Conservation (phyloP, 805 yeast genomes). For the Lipomyces yamanashiensis region DNA sequence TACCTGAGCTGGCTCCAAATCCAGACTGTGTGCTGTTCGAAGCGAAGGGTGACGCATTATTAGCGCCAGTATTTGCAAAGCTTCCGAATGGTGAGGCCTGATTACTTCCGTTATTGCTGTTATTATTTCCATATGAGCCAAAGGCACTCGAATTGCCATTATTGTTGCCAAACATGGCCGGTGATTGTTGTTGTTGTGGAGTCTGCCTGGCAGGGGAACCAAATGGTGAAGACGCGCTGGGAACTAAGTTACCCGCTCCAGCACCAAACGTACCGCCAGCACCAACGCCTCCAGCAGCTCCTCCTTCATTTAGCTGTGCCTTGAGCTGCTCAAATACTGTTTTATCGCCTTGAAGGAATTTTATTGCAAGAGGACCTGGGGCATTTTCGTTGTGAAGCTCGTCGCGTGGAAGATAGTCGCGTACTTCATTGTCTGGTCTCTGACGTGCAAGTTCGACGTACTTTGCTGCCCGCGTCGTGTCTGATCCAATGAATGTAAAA, state of each 20-base stretch:
- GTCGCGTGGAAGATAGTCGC: constrained; percentile 14
- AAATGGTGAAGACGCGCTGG: background rate
- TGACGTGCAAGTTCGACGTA: constrained; percentile 13
- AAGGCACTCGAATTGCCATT: background rate
- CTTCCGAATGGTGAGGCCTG: constrained; percentile 3
- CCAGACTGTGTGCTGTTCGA: constrained; percentile 12
- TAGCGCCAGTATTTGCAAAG: constrained; percentile 1
- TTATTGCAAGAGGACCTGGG: constrained; percentile 19
- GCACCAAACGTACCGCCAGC: background rate
- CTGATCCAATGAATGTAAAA: constrained; percentile 8
- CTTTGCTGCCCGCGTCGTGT: constrained; percentile 6
- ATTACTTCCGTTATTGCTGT: background rate
- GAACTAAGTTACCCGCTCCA: constrained; percentile 7
- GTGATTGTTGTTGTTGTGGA: constrained; percentile 12
- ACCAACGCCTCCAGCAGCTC: background rate
- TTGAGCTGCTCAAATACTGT: constrained; percentile 5
- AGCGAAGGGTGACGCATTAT: background rate
- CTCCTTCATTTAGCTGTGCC: background rate
- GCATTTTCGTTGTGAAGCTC: constrained; percentile 13
- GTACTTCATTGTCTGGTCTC: constrained; percentile 7
- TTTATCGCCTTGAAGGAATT: constrained; percentile 19
- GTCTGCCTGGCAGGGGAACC: background rate
- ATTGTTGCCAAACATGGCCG: constrained; percentile 13
- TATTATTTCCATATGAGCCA: constrained; percentile 6
- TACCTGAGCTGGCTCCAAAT: constrained; percentile 10